Conservation (phyloP, 2,329 filamentous ascomycete genomes). For the Epichloe coenophiala region DNA sequence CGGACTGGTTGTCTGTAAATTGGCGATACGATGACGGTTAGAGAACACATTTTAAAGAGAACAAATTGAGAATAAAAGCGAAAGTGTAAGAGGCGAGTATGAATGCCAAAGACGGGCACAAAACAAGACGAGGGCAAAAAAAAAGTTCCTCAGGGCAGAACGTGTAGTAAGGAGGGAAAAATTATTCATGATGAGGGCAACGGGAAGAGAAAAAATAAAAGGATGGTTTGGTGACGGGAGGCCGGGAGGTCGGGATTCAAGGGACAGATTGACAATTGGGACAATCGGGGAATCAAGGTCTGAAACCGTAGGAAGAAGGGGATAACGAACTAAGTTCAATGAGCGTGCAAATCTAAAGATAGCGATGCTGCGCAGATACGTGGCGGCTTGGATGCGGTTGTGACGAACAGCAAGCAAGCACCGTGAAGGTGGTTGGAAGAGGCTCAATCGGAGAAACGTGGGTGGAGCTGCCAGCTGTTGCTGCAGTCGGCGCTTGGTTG, state of each 20-base stretch:
- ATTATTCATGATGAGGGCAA: slow-evolving; percentile 6
- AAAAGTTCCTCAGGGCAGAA: slow-evolving; percentile 3
- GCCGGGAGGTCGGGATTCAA: background rate
- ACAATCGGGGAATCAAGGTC: slow-evolving; percentile 6
- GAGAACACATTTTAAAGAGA: slow-evolving; percentile 33
- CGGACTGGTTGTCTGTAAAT: slow-evolving; percentile 30
- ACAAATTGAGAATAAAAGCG: slow-evolving; percentile 12
- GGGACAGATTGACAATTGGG: slow-evolving; percentile 6
- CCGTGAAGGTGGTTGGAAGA: slow-evolving; percentile 5
- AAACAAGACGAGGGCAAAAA: slow-evolving; percentile 1
- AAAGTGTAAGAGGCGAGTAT: slow-evolving; percentile 11
- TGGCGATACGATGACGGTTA: slow-evolving; percentile 40
- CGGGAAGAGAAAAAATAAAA: background rate
- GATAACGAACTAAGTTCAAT: slow-evolving; percentile 22
- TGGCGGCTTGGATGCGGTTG: slow-evolving; percentile 4
- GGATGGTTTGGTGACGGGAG: background rate
- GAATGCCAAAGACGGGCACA: background rate
- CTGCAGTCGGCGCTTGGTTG: background rate
- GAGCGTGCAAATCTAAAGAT: slow-evolving; percentile 14
- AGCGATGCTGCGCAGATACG: slow-evolving; percentile 12
- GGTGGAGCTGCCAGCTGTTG: slow-evolving; percentile 5
- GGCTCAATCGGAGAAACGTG: slow-evolving; percentile 5
- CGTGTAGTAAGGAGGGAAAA: slow-evolving; percentile 8
- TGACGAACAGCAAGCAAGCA: slow-evolving; percentile 4
- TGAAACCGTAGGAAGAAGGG: slow-evolving; percentile 7